Base-by-base conservation (phyloP, 805 yeast genomes). In the Novakomyces olei region DNA sequence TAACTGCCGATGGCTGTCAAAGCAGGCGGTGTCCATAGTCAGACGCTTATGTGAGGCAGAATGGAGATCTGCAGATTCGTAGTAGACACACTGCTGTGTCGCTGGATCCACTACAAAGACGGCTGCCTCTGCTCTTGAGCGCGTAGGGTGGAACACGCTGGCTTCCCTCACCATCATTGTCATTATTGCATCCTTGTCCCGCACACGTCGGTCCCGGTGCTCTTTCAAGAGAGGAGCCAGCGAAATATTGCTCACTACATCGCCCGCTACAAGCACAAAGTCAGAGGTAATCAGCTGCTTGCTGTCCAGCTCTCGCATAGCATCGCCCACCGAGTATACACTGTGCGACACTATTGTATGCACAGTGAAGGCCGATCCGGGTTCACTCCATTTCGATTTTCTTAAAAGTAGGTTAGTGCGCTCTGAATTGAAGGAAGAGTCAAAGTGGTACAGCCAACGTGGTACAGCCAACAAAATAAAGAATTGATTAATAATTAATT, bases 131-230 rank as follows among this genome's bases (percentile, higher is more conserved):
- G 70, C 58, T 37, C 67, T 69, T 2, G 91, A 68, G 48, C 42
- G 64, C 1, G 94, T 69, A 47, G 91, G 67, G 51, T 85, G 94
- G 39, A 68, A 57, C 5, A 91, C 80, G 15, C 77, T 64, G 1
- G 93, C 92, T 44, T 74, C 74, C 19, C 91, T 68, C 39, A 83
- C 59, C 27, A 88, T 88, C 92, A 85, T 83, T 12, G 96, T 88
- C 48, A 79, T 74, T 41, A 88, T 81, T 44, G 85, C 85, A 50
- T 88, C 92, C 54, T 72, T 78, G 54, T 88, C 98, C 36, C 55
- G 56, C 29, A 46, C 43, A 43, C 71, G 76, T 43, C 77, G 70
- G 38, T 63, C 64, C 40, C 68, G 67, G 50, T 88, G 98, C 34
- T 67, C 68, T 15, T 67, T 68, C 55, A 80, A 56, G 24, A 75